These are phyloP conservation scores for Pterulicium gracile DNA, from an alignment of 1,284 basidiomycete genomes.

Conservation along the genomic window DNA sequence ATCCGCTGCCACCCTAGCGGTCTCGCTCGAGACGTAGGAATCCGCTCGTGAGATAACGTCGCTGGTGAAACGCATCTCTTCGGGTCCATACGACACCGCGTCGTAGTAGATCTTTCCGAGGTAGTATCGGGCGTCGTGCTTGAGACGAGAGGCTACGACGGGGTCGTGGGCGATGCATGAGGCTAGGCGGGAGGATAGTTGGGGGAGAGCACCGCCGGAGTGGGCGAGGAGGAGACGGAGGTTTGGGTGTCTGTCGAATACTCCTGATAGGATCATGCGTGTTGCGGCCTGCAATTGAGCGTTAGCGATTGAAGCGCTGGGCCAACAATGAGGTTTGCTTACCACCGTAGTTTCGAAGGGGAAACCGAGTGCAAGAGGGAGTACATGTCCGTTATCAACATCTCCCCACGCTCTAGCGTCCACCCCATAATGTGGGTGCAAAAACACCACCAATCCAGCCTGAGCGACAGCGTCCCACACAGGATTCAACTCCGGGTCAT, in stretches of 20 bases:
- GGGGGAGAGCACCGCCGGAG: conserved; percentile 74
- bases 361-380: conserved; percentile 78
- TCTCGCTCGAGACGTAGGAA: conserved; percentile 34
- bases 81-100: conserved; percentile 75
- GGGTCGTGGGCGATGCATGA: conserved; percentile 82
- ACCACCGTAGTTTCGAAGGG: conserved; percentile 84
- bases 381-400: conserved; percentile 73
- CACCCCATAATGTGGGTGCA: conserved; percentile 79
- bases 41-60: conserved; percentile 54
- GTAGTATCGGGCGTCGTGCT: conserved; percentile 78
- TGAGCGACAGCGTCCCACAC: conserved; percentile 67
- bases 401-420: conserved; percentile 59
- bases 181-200: conserved; percentile 71
- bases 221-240: conserved; percentile 75
- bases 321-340: conserved; percentile 17
- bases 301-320: conserved; percentile 4
- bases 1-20: conserved; percentile 19
- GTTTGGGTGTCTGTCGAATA: conserved; percentile 65
- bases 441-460: conserved; percentile 61
- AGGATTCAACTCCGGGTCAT: conserved; percentile 66
- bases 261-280: conserved; percentile 70
- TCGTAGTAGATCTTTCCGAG: conserved; percentile 74
- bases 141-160: conserved; percentile 56
- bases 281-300: conserved; percentile 50
- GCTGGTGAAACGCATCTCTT: conserved; percentile 70